Base-by-base conservation (phyloP, 139 green algal species). In the Eudorina sp. region DNA sequence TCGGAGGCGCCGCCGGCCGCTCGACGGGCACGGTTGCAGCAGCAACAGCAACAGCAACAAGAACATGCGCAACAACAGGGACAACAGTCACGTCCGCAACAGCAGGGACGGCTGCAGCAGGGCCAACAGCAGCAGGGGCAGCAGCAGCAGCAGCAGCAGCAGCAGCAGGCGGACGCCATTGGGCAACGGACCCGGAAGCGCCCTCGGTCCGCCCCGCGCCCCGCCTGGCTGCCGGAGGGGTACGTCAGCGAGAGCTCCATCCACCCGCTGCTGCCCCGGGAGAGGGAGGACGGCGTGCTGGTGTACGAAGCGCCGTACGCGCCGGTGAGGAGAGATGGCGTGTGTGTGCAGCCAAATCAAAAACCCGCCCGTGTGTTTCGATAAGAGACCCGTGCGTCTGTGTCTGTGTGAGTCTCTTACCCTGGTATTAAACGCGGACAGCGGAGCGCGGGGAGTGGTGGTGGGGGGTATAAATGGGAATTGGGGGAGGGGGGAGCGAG, bases 271-370 rank as follows among this genome's bases (percentile, higher is more conserved):
- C 45, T 87, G 66, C 81, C 81, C 18, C 31, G 25, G 18, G 81
- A 87, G 64, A 31, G 46, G 11, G 64, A 68, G n/a, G 81, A 78
- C n/a, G 81, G 64, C 19, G 64, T 66, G 27, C 64, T 87, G 62
- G 81, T 87, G 60, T 87, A 87, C 81, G 81, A 87, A n/a, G 81
- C 81, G 46, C 81, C 64, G n/a, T 87, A 87, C 45, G 45, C 79
- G 23, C 79, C 23, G 58, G 79, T 85, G 36, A 2, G 77, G 62
- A 72, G n/a, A 58, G 51, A 16, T 58, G 51, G 13, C 51, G 13
- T 13, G 51, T 58, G 13, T 13, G 51, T 58, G 51, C 13, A 13
- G 51, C 13, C 51, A 58, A 25, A 58, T 58, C 13, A 58, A 58
- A n/a, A n/a, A n/a, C n/a, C n/a, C n/a, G n/a, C n/a, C n/a, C n/a